Conservation (phyloP, 192 early-diverging fungal species). For the Backusella luteola region DNA sequence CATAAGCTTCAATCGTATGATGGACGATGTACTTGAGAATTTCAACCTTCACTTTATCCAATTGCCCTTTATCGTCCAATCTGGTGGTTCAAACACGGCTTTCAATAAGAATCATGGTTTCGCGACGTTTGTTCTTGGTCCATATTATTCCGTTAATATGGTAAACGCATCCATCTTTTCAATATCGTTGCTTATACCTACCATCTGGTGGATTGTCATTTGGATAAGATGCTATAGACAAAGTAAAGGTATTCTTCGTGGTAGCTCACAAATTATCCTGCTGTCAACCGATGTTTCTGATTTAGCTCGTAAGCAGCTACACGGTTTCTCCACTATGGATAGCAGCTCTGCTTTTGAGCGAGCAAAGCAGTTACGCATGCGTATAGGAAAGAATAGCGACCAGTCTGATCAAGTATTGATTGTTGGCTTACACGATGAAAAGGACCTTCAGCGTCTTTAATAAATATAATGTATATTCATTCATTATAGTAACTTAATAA, state of each 20-base stretch:
- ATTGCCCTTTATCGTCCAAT: background rate
- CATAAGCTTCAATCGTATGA: background rate
- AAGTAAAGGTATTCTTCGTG: background rate
- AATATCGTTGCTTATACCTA: background rate
- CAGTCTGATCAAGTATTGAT: background rate
- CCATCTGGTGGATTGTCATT: background rate
- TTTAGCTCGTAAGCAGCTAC: background rate
- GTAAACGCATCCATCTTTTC: background rate
- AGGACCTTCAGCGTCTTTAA: background rate
- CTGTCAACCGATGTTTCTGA: background rate
- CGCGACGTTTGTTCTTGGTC: background rate
- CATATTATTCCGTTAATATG: background rate
- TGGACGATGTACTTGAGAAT: background rate
- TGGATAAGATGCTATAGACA: background rate
- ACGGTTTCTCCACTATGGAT: background rate
- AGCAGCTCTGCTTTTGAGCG: background rate
- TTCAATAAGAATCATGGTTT: background rate
- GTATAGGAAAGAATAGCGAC: background rate
- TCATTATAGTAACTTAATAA: no score
- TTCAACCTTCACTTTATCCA: background rate
- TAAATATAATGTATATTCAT: no score
- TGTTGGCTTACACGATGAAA: background rate
- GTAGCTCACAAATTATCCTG: background rate
- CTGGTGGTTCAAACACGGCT: background rate
- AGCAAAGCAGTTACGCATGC: background rate